These are phyloP conservation scores for Fusarium palustre DNA, from an alignment of 2,329 filamentous ascomycete genomes.

Conservation along the genomic window DNA sequence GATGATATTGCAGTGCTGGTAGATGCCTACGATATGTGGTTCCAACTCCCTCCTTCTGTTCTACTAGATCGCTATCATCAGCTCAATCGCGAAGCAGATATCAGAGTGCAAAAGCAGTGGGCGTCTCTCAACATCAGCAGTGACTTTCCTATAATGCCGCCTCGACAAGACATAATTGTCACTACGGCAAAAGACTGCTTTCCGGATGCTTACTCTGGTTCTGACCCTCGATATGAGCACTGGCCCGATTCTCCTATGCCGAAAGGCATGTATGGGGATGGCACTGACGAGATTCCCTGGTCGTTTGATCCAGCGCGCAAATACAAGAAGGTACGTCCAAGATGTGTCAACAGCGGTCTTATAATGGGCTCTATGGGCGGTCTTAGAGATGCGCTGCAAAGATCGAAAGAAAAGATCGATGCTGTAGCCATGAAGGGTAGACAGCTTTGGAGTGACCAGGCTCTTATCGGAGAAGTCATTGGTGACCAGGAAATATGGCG, in stretches of 20 bases:
- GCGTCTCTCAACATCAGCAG: background rate
- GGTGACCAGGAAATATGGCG: constrained; percentile 56
- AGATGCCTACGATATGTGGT: constrained; percentile 56
- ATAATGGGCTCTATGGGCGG: constrained; percentile 53
- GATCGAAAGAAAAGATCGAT: constrained; percentile 49
- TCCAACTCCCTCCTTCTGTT: constrained; percentile 54
- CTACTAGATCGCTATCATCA: constrained; percentile 53
- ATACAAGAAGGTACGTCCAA: constrained; percentile 50
- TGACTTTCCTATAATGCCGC: constrained; percentile 49
- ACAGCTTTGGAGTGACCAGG: constrained; percentile 56
- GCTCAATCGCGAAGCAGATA: constrained; percentile 52
- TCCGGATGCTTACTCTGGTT: constrained; percentile 50
- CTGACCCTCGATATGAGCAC: constrained; percentile 52
- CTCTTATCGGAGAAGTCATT: constrained; percentile 54
- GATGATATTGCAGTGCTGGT: constrained; percentile 54
- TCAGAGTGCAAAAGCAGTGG: constrained; percentile 47
- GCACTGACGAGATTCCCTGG: constrained; percentile 48
- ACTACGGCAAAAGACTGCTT: constrained; percentile 54
- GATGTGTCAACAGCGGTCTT: constrained; percentile 53
- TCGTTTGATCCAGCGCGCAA: constrained; percentile 50
- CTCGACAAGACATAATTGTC: constrained; percentile 51
- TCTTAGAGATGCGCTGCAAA: constrained; percentile 42
- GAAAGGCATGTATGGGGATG: constrained; percentile 50
- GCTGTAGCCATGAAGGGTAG: constrained; percentile 45
- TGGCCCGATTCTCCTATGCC: constrained; percentile 54